Percentiles rank a stretch among this genome's conserved stretches.
Evolutionary conservation across 345 rosid species (phyloP).

Genomic region (Syzygium grande): DNA sequence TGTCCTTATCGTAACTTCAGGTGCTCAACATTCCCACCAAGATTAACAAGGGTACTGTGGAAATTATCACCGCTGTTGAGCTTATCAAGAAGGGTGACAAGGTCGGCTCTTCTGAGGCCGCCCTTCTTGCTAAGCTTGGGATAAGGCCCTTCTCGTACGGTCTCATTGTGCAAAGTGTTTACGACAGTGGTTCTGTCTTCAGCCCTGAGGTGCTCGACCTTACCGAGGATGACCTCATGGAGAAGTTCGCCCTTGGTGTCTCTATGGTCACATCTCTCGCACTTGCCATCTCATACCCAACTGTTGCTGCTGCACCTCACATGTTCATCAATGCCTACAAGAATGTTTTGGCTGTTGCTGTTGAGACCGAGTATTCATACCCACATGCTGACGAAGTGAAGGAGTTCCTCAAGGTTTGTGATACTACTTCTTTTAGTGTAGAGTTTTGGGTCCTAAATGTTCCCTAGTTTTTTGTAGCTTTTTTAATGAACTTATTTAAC

Average conservation of each 20-base stretch:
- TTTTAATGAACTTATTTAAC: neutral
- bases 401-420: slow-evolving; percentile 62
- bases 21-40: slow-evolving; percentile 95
- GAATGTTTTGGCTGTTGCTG: slow-evolving; percentile 61
- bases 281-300: slow-evolving; percentile 78
- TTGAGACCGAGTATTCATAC: slow-evolving; percentile 67
- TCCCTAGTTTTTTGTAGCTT: neutral
- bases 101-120: slow-evolving; percentile 97
- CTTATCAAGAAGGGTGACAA: slow-evolving; percentile 94
- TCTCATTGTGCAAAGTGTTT: slow-evolving; percentile 60
- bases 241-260: slow-evolving; percentile 72
- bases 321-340: slow-evolving; percentile 91
- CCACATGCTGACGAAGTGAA: slow-evolving; percentile 82
- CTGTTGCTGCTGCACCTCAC: slow-evolving; percentile 83
- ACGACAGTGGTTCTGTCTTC: slow-evolving; percentile 83
- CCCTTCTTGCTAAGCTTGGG: slow-evolving; percentile 80
- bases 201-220: slow-evolving; percentile 82
- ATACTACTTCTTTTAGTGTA: neutral
- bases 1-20: slow-evolving; percentile 3
- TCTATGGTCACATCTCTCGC: slow-evolving; percentile 65
- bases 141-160: slow-evolving; percentile 95
- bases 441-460: neutral
- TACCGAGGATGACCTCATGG: slow-evolving; percentile 71
- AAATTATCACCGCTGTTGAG: slow-evolving; percentile 90
- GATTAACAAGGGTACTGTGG: slow-evolving; percentile 98